Conservation (phyloP, 2,329 filamentous ascomycete genomes). For the Beauveria asiatica region DNA sequence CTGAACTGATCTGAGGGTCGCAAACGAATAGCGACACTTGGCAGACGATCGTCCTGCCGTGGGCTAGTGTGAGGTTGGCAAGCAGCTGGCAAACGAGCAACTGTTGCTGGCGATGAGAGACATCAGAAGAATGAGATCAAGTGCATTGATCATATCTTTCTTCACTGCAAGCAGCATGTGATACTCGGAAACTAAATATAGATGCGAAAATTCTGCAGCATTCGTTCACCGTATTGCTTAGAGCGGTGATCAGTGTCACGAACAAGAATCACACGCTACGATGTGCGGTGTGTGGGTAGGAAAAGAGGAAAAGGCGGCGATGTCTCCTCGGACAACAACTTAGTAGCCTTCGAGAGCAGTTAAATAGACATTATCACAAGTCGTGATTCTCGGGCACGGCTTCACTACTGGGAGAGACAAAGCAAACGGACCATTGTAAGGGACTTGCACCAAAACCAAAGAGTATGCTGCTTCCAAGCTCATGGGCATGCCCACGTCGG, state of each 20-base stretch:
- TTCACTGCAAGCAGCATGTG: background rate
- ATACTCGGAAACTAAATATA: background rate
- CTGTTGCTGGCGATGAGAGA: background rate
- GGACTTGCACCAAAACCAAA: background rate
- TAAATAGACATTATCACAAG: background rate
- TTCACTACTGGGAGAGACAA: background rate
- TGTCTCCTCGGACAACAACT: background rate
- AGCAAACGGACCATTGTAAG: background rate
- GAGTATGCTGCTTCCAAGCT: no score
- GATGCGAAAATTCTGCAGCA: background rate
- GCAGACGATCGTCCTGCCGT: background rate
- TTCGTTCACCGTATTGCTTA: background rate
- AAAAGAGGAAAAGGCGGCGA: background rate
- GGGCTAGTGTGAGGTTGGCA: background rate
- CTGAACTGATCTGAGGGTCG: background rate
- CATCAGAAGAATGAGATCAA: background rate
- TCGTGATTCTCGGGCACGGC: background rate
- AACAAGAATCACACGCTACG: background rate
- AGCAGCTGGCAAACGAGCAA: background rate
- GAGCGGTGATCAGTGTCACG: background rate
- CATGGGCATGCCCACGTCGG: no score
- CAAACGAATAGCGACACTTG: slow-evolving; percentile 7
- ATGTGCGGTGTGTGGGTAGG: background rate
- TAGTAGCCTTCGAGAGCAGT: background rate
- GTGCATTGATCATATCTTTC: background rate